Conservation (phyloP, 306 rosid genomes). For the Vicia sativa region DNA sequence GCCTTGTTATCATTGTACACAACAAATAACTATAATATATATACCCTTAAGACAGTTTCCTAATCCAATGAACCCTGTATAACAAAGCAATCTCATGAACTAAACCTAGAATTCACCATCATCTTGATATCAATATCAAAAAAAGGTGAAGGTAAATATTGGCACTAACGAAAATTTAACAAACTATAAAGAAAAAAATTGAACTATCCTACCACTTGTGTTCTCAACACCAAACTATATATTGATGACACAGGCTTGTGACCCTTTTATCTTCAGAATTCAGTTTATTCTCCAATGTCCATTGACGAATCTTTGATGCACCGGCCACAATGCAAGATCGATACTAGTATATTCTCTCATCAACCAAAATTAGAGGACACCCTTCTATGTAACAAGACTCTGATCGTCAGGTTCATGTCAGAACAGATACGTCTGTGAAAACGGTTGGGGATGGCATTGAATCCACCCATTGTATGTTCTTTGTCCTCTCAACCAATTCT, state of each 20-base stretch:
- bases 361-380: slow-evolving; percentile 64
- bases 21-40: slow-evolving; percentile 64
- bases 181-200: slow-evolving; percentile 43
- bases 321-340: slow-evolving; percentile 54
- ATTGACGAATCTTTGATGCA: slow-evolving; percentile 54
- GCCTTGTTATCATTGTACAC: slow-evolving; percentile 62
- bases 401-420: slow-evolving; percentile 56
- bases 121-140: slow-evolving; percentile 51
- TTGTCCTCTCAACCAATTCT: slow-evolving; percentile 50
- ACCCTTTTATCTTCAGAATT: slow-evolving; percentile 43
- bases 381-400: slow-evolving; percentile 66
- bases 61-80: slow-evolving; percentile 66
- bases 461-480: slow-evolving; percentile 45
- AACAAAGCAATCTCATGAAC: slow-evolving; percentile 70
- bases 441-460: slow-evolving; percentile 51
- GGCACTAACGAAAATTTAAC: slow-evolving; percentile 64
- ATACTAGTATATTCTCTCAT: slow-evolving; percentile 59
- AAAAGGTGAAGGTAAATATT: slow-evolving; percentile 49
- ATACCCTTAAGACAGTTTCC: slow-evolving; percentile 66
- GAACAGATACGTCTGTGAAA: slow-evolving; percentile 50
- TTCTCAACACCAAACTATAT: slow-evolving; percentile 60
- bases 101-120: slow-evolving; percentile 66
- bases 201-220: slow-evolving; percentile 56
- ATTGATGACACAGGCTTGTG: slow-evolving; percentile 49
- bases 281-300: slow-evolving; percentile 53